A percentile compares a stretch with the other conserved stretches of the same genome.
Evolutionary conservation across 192 early-diverging fungal genomes (phyloP).

Genomic region (Coemansia sp.): DNA sequence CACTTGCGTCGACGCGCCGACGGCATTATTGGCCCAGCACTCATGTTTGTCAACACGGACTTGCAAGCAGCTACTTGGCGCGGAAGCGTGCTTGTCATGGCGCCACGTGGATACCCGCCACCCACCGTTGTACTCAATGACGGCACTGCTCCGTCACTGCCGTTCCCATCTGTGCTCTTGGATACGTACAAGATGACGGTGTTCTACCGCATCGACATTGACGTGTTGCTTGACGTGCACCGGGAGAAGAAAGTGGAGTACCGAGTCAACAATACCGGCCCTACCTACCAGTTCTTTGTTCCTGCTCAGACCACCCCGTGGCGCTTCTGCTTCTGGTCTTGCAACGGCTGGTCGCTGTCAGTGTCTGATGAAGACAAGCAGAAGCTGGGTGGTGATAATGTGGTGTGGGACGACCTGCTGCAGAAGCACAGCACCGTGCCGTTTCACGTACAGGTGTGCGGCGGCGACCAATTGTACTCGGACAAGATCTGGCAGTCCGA

Average conservation of each 20-base stretch:
- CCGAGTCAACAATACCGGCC: conserved; percentile 49
- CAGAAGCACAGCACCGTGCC: conserved; percentile 61
- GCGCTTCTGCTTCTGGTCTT: conserved; percentile 70
- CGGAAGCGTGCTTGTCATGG: conserved; percentile 60
- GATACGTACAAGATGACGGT: conserved; percentile 63
- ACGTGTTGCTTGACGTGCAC: conserved; percentile 52
- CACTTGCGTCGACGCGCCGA: conserved; percentile 45
- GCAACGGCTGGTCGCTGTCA: conserved; percentile 71
- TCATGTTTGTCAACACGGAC: conserved; percentile 60
- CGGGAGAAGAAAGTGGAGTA: conserved; percentile 48
- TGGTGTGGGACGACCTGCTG: conserved; percentile 70
- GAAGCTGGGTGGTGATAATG: conserved; percentile 53
- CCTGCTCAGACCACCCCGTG: conserved; percentile 58
- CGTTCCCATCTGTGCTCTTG: conserved; percentile 36
- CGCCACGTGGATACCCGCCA: conserved; percentile 24
- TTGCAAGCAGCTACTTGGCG: conserved; percentile 56
- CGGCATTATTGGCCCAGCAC: conserved; percentile 57
- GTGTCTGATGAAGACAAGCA: conserved; percentile 45
- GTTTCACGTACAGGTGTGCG: conserved; percentile 72
- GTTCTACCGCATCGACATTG: conserved; percentile 67
- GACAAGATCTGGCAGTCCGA: conserved; percentile 61
- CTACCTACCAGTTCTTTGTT: conserved; percentile 56
- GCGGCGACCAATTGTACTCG: conserved; percentile 74
- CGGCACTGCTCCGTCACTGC: conserved; percentile 28
- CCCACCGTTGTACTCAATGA: conserved; percentile 51